These are phyloP conservation scores for Clavaria fumosa DNA, from an alignment of 768 basidiomycete genomes.

Conservation along the genomic window DNA sequence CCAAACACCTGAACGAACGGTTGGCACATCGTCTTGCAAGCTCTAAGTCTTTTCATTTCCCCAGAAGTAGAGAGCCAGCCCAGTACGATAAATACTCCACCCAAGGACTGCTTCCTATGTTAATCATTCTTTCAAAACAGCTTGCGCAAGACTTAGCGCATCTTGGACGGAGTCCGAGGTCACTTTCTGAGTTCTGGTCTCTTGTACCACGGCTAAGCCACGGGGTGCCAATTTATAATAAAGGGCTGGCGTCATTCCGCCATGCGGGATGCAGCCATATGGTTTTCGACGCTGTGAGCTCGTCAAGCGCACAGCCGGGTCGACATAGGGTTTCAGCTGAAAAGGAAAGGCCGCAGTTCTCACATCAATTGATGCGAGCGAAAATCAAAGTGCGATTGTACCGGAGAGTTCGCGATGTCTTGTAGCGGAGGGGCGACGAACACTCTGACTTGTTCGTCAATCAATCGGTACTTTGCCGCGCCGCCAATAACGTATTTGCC, in stretches of 20 bases:
- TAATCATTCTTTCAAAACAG: too few species aligned
- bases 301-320: slow-evolving; percentile 26
- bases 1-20: too few species aligned
- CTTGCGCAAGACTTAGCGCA: too few species aligned
- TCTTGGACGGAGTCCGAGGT: too few species aligned
- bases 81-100: too few species aligned
- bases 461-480: slow-evolving; percentile 63
- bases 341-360: slow-evolving; percentile 1
- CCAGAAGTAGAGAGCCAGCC: too few species aligned
- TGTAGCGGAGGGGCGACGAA: slow-evolving; percentile 68
- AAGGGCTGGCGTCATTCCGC: slow-evolving; percentile 28
- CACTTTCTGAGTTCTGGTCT: too few species aligned
- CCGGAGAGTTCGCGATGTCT: slow-evolving; percentile 40
- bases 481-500: slow-evolving; percentile 71
- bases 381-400: slow-evolving; percentile 19
- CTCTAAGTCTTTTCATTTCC: too few species aligned
- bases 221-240: slow-evolving; percentile 11
- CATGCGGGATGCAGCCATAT: slow-evolving; percentile 24
- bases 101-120: too few species aligned
- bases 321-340: slow-evolving; percentile 62
- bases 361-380: neutral
- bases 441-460: slow-evolving; percentile 72
- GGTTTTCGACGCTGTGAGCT: slow-evolving; percentile 19
- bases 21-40: too few species aligned
- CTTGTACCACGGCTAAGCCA: too few species aligned